Evolutionary conservation across 2,329 filamentous ascomycete genomes (phyloP), one percentile per base, ranked within the genome.

Genomic region (Cyphellophora attinorum): DNA sequence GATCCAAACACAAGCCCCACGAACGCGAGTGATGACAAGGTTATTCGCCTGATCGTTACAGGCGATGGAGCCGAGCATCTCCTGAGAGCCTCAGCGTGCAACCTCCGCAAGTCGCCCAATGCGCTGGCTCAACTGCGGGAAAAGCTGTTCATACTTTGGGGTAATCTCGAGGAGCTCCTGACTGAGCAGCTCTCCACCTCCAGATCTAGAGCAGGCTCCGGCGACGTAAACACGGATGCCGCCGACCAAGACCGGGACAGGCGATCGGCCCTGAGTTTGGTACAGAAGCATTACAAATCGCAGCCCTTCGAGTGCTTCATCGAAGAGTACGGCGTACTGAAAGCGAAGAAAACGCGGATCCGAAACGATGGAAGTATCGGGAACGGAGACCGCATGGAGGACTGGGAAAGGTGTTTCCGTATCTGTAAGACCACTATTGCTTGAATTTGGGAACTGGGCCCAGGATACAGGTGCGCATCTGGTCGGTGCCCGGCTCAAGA

Each of bases 141-240:
- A 46, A 78, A 72, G 47, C 64, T 95, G 36, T 89, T 80, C 52
- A 62, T 75, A 21, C 65, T 95, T 2, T 96, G 89, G 88, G 89
- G 89, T 2, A 74, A 94, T 41, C 64, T 95, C 1, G 78, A 88
- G 51, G 85, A 93, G 52, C 56, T 63, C 31, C 85, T 82, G 52
- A 49, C 50, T 2, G 53, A 38, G 56, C 19, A 19, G 28, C 35
- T 46, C 25, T 27, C 23, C 11, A 34, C 39, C 18, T 40, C 41
- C 15, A 30, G 19, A 25, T n/a, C 8, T 25, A n/a, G 8, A n/a
- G 8, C n/a, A 8, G 21, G 21, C 21, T 8, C 8, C n/a, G 21
- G 21, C 8, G 21, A 25, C 8, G 21, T 25, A 8, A n/a, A 25
- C 21, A n/a, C n/a, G 10, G 17, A 38, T 27, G n/a, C 33, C 29